Conservation (phyloP, 1,284 basidiomycete genomes). For the Ceratobasidium sp. region DNA sequence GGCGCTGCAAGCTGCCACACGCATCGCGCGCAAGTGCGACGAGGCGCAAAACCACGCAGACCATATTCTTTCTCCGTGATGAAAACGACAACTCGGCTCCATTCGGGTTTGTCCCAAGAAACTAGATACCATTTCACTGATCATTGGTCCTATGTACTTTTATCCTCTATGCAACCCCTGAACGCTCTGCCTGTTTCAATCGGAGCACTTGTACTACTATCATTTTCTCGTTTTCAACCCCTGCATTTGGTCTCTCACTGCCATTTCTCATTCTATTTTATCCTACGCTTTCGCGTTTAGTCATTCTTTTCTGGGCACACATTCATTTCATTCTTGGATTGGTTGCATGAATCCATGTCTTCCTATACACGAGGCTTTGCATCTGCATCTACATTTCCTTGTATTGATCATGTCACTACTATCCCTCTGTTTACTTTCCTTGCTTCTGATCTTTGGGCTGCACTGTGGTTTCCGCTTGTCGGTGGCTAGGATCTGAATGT, state of each 20-base stretch:
- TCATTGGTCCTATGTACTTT: slow-evolving; percentile 21
- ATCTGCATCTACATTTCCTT: slow-evolving; percentile 25
- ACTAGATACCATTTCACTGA: slow-evolving; percentile 32
- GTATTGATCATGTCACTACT: slow-evolving; percentile 24
- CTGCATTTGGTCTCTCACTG: slow-evolving; percentile 9
- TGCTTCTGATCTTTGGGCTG: neutral
- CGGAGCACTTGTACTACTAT: slow-evolving; percentile 35
- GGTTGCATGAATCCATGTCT: slow-evolving; percentile 12
- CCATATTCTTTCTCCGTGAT: slow-evolving; percentile 30
- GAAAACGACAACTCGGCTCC: neutral
- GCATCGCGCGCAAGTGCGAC: slow-evolving; percentile 69
- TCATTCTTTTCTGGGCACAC: slow-evolving; percentile 2
- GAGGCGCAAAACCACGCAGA: slow-evolving; percentile 65
- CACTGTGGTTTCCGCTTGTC: slow-evolving; percentile 6
- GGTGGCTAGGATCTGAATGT: slow-evolving; percentile 16
- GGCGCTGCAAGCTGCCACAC: slow-evolving; percentile 62
- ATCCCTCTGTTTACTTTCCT: slow-evolving; percentile 5
- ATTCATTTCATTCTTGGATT: slow-evolving; percentile 35
- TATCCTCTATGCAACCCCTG: slow-evolving; percentile 18
- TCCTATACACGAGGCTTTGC: slow-evolving; percentile 36
- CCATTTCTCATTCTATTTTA: slow-evolving; percentile 27
- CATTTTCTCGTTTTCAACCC: neutral
- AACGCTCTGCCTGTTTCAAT: slow-evolving; percentile 12
- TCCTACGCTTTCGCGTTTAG: slow-evolving; percentile 15
- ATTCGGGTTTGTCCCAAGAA: neutral